Conservation (phyloP, 768 basidiomycete species). For the Termitomyces sp. region DNA sequence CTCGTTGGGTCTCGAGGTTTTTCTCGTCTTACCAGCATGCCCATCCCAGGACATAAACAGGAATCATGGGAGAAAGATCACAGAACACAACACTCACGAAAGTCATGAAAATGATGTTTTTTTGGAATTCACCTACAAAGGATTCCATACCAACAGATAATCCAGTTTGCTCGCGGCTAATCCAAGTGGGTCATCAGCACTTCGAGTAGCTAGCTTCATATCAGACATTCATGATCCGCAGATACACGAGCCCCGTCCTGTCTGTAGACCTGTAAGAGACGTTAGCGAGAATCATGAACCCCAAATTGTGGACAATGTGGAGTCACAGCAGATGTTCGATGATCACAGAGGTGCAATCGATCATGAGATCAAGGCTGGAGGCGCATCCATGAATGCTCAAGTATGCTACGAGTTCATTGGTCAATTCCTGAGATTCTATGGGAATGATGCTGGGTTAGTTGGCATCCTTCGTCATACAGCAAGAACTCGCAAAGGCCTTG, state of each 20-base stretch:
- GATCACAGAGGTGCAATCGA: not conserved
- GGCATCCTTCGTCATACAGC: not conserved
- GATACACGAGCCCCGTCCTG: not conserved
- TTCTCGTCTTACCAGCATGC: not conserved
- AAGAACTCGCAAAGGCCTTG: not conserved
- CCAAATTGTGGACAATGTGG: not conserved
- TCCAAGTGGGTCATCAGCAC: not conserved
- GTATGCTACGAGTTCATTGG: not conserved
- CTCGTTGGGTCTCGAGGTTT: not conserved
- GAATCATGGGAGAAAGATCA: not conserved
- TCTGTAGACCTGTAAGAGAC: not conserved
- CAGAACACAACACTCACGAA: not conserved
- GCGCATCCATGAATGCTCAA: not conserved
- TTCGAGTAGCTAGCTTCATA: not conserved
- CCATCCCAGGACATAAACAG: not conserved
- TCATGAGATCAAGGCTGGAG: not conserved
- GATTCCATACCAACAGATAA: not conserved
- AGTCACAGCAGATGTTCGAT: not conserved
- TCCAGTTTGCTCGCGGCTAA: not conserved
- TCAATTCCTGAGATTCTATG: not conserved
- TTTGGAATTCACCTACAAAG: too few species aligned
- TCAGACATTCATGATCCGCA: not conserved
- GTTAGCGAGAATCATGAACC: not conserved
- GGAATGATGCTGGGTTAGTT: not conserved
- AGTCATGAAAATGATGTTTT: too few species aligned